Evolutionary conservation across 1,284 basidiomycete species (phyloP), one percentile per base, ranked within the genome.

Genomic region (Ceraceosorus guamensis): DNA sequence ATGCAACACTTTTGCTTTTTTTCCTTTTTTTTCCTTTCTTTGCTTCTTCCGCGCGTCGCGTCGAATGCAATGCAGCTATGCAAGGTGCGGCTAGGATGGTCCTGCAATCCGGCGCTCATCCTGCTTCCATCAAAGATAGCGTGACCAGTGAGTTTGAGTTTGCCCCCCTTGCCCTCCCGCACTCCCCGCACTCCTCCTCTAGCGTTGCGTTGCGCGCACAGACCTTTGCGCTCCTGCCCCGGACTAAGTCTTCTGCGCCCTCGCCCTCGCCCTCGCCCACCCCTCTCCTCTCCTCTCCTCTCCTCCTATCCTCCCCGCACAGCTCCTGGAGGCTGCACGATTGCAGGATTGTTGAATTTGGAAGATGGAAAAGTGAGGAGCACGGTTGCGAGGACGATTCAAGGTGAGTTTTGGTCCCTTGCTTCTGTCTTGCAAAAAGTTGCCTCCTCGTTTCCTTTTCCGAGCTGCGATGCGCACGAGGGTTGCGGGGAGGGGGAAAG

Each of bases 261-360:
- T n/a, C n/a, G n/a, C n/a, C n/a, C n/a, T n/a, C n/a, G n/a, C n/a
- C n/a, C n/a, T n/a, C n/a, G n/a, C n/a, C n/a, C n/a, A n/a, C n/a
- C n/a, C 5, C 33, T 10, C 5, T 48, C 34, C 35, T 35, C 6
- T 30, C 56, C 6, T 43, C 53, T 18, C 33, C 8, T 1, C 6
- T 13, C 16, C 46, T 43, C 7, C 18, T 16, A 34, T 46, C 47
- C 33, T 32, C 39, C 46, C 47, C 3, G 30, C 14, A 50, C 62
- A 96, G 91, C 95, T 45, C 95, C 95, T 0, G 95, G 93, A 57
- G 95, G 95, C 35, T 98, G 93, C 75, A 99, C 95, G 0, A 99
- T 99, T 66, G 95, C 95, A 0, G 95, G 95, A 13, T 79, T 99
- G 47, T 80, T 99, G 33, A 88, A 89, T 0, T 82, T 99, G 74